Base-by-base conservation (phyloP, 2,329 filamentous ascomycete species). In the Colletotrichum caudatum region DNA sequence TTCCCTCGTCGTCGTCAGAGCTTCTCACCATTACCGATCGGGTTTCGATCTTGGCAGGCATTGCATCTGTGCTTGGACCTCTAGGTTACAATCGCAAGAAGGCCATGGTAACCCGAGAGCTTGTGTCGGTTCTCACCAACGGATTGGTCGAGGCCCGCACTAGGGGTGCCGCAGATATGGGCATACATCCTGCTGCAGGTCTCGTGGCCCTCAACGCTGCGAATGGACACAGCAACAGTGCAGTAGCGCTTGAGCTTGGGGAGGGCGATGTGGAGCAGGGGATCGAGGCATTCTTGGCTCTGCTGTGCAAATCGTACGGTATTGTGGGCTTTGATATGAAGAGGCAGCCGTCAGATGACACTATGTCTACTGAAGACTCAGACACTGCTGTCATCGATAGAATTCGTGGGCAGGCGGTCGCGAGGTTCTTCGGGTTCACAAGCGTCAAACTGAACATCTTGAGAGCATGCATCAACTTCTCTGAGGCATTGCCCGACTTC, bases 121-220 rank as follows among this genome's bases (percentile, higher is more conserved):
- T 98, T 61, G 88, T 99, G 11, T 92, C 91, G 4, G 91, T 94
- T 20, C 86, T 98, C 51, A 93, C 97, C 64, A 92, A 91, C 44
- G 94, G 93, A 3, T 86, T 99, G 11, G 92, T 97, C 5, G 94
- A 98, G 81, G 96, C 96, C 20, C 89, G 96, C 50, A 98, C 97
- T 58, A 88, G 95, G 59, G 95, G 95, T 41, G 96, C 96, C 51
- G 95, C 96, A n/a, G 96, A 98, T 78, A 93, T 96, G 77, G 96
- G 95, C 4, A 94, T 99, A 46, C 95, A 98, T 81, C 96, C 96
- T 51, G 95, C 95, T 23, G 94, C 95, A 12, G 95, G 94, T 0
- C 84, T 98, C 62, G 91, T 94, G 35, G 91, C 92, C 16, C 83
- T 96, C 39, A 92, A 90, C 74, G 84, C 88, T 14, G 80, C 83